Evolutionary conservation across 2,329 filamentous ascomycete genomes (phyloP).

Genomic region (Sclerotiophoma versabilis): DNA sequence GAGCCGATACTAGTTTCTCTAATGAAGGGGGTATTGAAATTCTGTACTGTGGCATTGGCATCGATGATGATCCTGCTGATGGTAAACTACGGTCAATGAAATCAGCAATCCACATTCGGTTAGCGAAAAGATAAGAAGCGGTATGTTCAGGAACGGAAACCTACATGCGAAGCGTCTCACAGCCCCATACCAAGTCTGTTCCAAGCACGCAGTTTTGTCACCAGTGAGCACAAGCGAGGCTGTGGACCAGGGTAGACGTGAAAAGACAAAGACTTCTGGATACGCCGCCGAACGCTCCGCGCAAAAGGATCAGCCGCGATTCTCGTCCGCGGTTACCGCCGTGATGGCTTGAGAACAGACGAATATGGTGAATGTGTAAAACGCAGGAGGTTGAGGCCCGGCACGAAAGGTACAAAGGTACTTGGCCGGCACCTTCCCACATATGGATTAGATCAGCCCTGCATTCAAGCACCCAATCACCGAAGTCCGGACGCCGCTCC

Average conservation of each 20-base stretch:
- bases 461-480: conserved; percentile 1
- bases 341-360: not conserved
- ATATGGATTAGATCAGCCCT: conserved; percentile 2
- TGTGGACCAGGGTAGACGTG: conserved; percentile 1
- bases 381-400: not conserved
- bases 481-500: conserved; percentile 2
- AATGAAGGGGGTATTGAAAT: not conserved
- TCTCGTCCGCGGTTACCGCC: not conserved
- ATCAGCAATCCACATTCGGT: not conserved
- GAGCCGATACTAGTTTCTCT: not conserved
- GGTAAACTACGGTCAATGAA: not conserved
- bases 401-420: conserved; percentile 1
- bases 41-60: not conserved
- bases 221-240: conserved; percentile 14
- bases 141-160: not conserved
- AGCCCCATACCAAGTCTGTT: conserved; percentile 2
- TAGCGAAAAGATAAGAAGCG: conserved; percentile 5
- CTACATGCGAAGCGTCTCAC: conserved; percentile 3
- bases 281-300: not conserved
- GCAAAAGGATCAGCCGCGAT: no score
- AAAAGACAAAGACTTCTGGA: not conserved
- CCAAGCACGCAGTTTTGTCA: conserved; percentile 3
- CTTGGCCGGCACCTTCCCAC: not conserved
- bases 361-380: not conserved
- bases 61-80: not conserved